Percentiles rank a stretch among this genome's conserved stretches.
phyloP scores from a whole-genome alignment of 768 basidiomycete genomes.

The Collybiopsis luxurians region DNA sequence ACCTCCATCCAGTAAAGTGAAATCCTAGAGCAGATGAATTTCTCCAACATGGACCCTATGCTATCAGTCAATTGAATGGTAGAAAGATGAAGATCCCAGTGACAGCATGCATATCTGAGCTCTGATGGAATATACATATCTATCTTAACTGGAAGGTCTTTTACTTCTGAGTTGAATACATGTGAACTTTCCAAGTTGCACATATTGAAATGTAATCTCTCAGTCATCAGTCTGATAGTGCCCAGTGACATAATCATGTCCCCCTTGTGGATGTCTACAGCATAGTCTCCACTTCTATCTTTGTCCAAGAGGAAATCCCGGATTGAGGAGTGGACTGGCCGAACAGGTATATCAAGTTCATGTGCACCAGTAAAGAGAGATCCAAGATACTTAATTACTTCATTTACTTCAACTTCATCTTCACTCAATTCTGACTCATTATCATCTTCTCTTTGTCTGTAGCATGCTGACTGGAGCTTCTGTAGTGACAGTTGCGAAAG shows the following conservation, averaged over 20 bases:
- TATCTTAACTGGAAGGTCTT: neutral
- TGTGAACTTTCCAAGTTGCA: neutral
- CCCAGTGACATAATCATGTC: neutral
- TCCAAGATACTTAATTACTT: neutral
- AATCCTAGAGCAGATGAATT: neutral
- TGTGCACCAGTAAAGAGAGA: neutral
- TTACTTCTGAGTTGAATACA: neutral
- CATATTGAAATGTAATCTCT: neutral
- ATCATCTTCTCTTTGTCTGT: too few relatives aligned
- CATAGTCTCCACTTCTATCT: neutral
- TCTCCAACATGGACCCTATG: too few relatives aligned
- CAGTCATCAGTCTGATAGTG: neutral
- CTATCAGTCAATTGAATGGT: too few relatives aligned
- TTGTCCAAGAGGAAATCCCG: neutral
- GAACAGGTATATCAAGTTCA: neutral
- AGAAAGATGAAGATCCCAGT: neutral
- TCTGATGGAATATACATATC: neutral
- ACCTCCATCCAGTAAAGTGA: neutral
- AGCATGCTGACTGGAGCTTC: neutral
- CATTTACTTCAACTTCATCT: neutral
- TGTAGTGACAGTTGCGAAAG: neutral
- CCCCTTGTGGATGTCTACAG: neutral
- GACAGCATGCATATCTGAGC: neutral
- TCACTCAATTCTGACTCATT: neutral
- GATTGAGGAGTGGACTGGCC: neutral